phyloP scores from a whole-genome alignment of 495 filamentous ascomycete genomes.

The Talaromyces wortmannii region DNA sequence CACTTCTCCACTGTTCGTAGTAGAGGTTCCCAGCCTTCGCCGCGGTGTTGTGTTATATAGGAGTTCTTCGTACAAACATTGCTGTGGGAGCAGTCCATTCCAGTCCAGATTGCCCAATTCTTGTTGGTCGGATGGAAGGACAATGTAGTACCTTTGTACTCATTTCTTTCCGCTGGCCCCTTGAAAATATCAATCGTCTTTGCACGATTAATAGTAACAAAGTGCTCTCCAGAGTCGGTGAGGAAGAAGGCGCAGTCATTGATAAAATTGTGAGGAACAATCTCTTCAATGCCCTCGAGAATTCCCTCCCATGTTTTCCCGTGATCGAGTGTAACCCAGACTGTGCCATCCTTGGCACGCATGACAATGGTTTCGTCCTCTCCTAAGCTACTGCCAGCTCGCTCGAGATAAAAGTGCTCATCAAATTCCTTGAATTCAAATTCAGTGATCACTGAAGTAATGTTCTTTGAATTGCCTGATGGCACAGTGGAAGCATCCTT shows the following conservation, averaged over 20 bases:
- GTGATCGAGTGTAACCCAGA: conserved; percentile 73
- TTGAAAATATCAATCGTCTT: conserved; percentile 60
- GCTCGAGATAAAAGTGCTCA: conserved; percentile 79
- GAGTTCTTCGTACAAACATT: conserved; percentile 61
- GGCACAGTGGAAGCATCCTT: conserved; percentile 36
- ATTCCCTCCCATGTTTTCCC: conserved; percentile 76
- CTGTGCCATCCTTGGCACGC: conserved; percentile 55
- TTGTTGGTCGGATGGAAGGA: conserved; percentile 73
- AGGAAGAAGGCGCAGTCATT: conserved; percentile 83
- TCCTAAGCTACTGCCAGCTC: conserved; percentile 53
- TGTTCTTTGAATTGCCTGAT: conserved; percentile 48
- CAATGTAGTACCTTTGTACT: conserved; percentile 42
- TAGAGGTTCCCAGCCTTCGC: conserved; percentile 65
- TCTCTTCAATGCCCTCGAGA: conserved; percentile 51
- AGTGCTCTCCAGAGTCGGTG: conserved; percentile 58
- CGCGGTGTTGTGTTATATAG: conserved; percentile 65
- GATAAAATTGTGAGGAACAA: conserved; percentile 70
- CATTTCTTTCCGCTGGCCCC: conserved; percentile 36
- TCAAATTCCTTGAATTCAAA: conserved; percentile 52
- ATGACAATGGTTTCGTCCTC: conserved; percentile 81
- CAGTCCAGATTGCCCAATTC: conserved; percentile 90
- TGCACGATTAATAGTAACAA: conserved; percentile 73
- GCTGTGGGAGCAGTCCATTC: conserved; percentile 49
- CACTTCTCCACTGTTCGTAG: conserved; percentile 66
- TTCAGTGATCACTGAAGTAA: conserved; percentile 42